A percentile compares a stretch with the other conserved stretches of the same genome.
Conservation (phyloP, 129 eudicot genomes). For the Ambrosia artemisiifolia region DNA sequence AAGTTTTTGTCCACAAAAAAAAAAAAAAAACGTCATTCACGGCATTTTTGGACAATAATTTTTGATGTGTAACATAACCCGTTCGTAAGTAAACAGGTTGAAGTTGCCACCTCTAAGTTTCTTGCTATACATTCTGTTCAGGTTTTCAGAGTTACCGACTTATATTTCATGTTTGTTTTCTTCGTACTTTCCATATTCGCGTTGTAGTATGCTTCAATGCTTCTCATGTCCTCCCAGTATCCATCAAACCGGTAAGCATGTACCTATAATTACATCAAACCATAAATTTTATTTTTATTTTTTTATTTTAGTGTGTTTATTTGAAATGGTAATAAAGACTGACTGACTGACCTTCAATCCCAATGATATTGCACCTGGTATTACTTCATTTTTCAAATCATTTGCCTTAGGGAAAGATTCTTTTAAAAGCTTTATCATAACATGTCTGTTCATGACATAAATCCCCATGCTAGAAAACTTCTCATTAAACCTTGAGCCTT, state of each 20-base stretch:
- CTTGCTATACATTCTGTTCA: slow-evolving; percentile 8
- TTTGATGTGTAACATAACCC: neutral
- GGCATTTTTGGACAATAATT: neutral
- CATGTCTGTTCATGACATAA: slow-evolving; percentile 67
- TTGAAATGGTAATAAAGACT: slow-evolving; percentile 3
- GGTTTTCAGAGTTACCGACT: slow-evolving; percentile 45
- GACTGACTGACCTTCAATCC: slow-evolving; percentile 90
- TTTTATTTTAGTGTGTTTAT: neutral
- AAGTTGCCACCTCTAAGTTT: slow-evolving; percentile 15
- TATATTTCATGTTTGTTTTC: slow-evolving; percentile 57
- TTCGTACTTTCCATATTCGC: slow-evolving; percentile 82
- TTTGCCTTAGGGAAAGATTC: slow-evolving; percentile 66
- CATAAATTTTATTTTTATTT: neutral
- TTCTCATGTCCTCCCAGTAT: slow-evolving; percentile 89
- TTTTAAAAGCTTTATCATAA: slow-evolving; percentile 60
- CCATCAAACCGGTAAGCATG: slow-evolving; percentile 70
- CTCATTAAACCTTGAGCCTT: slow-evolving; percentile 15
- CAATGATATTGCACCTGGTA: slow-evolving; percentile 82
- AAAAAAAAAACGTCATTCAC: neutral
- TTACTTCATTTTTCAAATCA: slow-evolving; percentile 67
- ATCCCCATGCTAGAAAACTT: slow-evolving; percentile 78
- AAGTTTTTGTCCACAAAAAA: neutral
- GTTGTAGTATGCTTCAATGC: slow-evolving; percentile 70
- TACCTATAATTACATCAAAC: slow-evolving; percentile 42
- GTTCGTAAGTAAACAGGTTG: slow-evolving; percentile 2